These are phyloP conservation scores for Pseudogymnoascus sp. DNA, from an alignment of 2,329 filamentous ascomycete genomes.

Conservation along the genomic window DNA sequence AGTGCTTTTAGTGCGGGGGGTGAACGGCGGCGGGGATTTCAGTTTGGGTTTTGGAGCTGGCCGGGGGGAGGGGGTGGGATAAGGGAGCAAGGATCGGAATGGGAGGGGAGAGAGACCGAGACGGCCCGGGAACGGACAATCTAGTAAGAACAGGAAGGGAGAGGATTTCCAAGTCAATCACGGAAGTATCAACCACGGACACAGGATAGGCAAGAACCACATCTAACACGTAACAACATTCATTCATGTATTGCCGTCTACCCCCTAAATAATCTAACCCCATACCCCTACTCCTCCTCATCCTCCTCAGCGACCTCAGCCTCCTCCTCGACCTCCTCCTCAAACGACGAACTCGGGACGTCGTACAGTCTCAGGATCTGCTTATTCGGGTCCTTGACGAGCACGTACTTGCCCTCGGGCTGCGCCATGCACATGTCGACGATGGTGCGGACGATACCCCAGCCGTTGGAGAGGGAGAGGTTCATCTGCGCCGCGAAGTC, in stretches of 20 bases:
- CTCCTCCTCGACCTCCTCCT: conserved; percentile 76
- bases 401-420: conserved; percentile 74
- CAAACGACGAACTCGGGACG: conserved; percentile 80
- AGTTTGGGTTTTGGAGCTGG: background rate
- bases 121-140: background rate
- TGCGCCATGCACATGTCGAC: conserved; percentile 84
- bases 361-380: conserved; percentile 87
- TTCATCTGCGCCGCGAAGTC: conserved; percentile 99
- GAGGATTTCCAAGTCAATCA: background rate
- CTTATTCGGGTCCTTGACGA: conserved; percentile 94
- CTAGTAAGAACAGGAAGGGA: background rate
- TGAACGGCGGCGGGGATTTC: background rate
- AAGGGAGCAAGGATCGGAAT: background rate
- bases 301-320: conserved; percentile 34
- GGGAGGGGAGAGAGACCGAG: background rate
- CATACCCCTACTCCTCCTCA: conserved; percentile 19
- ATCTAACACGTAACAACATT: conserved; percentile 7
- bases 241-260: conserved; percentile 10
- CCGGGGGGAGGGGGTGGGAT: background rate
- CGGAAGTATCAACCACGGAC: background rate
- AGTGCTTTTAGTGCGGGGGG: background rate
- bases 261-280: background rate
- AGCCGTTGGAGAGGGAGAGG: conserved; percentile 90
- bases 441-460: conserved; percentile 98
- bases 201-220: background rate